These are phyloP conservation scores for Hanseniaspora vineae DNA, from an alignment of 805 yeast genomes.

Conservation along the genomic window DNA sequence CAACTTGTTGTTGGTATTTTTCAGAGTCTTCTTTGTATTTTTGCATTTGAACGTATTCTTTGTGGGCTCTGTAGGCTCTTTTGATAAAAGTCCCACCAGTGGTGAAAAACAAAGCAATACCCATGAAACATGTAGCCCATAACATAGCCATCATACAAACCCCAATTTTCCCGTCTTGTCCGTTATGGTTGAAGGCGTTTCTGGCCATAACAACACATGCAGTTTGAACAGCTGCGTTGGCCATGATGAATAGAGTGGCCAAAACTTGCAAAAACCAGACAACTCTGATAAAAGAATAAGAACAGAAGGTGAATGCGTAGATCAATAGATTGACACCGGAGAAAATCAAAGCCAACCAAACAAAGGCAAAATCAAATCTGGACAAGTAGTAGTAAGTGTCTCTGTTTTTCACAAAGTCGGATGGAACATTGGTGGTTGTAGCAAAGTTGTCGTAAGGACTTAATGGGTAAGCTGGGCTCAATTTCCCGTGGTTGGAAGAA, in stretches of 20 bases:
- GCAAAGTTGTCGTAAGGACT: constrained; percentile 66
- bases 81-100: constrained; percentile 14
- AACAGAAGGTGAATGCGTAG: constrained; percentile 43
- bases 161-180: constrained; percentile 36
- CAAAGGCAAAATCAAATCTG: constrained; percentile 52
- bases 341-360: constrained; percentile 47
- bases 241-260: constrained; percentile 41
- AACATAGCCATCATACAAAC: constrained; percentile 44
- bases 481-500: constrained; percentile 25
- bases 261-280: constrained; percentile 37
- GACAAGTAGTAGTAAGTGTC: constrained; percentile 49
- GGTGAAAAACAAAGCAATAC: constrained; percentile 9
- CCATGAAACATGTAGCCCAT: constrained; percentile 54
- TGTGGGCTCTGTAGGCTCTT: constrained; percentile 11
- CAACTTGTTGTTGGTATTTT: constrained; percentile 8
- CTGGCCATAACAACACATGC: constrained; percentile 69
- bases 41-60: constrained; percentile 10
- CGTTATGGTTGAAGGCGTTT: constrained; percentile 38
- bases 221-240: constrained; percentile 60
- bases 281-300: constrained; percentile 40
- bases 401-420: constrained; percentile 39
- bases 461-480: constrained; percentile 59
- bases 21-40: constrained; percentile 10
- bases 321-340: constrained; percentile 48
- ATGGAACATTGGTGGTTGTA: constrained; percentile 39